Percentiles rank a stretch among this genome's conserved stretches.
phyloP scores from a whole-genome alignment of 345 rosid genomes.

The Streptanthus diversifolius region DNA sequence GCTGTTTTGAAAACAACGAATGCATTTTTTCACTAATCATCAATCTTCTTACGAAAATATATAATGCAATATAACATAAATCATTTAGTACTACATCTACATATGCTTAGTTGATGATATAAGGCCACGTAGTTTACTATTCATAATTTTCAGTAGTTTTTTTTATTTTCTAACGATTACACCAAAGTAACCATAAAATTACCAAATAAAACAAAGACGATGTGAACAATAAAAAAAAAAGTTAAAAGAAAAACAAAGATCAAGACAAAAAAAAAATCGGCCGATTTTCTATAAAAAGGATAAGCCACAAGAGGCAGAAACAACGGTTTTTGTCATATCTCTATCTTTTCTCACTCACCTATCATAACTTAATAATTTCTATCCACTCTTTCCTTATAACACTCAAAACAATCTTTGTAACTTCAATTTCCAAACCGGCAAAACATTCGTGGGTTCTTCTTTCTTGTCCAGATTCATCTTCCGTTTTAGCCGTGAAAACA shows the following conservation, averaged over 20 bases:
- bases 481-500: neutral
- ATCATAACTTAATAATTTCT: neutral
- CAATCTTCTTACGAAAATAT: too few relatives aligned
- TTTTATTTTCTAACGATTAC: neutral
- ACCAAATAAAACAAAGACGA: neutral
- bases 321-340: conserved; percentile 18
- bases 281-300: conserved; percentile 29
- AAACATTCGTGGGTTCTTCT: neutral
- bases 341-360: conserved; percentile 1
- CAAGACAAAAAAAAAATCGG: neutral
- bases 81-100: neutral
- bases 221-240: neutral
- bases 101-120: neutral
- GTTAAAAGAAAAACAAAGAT: neutral
- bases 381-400: conserved; percentile 12
- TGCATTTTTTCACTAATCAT: neutral
- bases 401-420: neutral
- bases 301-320: conserved; percentile 23
- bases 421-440: conserved; percentile 10
- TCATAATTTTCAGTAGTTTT: neutral
- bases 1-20: neutral
- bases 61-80: neutral
- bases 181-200: neutral
- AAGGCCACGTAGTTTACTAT: neutral
- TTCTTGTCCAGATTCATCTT: neutral